Base-by-base conservation (phyloP, 345 rosid species). In the Mercurialis annua region DNA sequence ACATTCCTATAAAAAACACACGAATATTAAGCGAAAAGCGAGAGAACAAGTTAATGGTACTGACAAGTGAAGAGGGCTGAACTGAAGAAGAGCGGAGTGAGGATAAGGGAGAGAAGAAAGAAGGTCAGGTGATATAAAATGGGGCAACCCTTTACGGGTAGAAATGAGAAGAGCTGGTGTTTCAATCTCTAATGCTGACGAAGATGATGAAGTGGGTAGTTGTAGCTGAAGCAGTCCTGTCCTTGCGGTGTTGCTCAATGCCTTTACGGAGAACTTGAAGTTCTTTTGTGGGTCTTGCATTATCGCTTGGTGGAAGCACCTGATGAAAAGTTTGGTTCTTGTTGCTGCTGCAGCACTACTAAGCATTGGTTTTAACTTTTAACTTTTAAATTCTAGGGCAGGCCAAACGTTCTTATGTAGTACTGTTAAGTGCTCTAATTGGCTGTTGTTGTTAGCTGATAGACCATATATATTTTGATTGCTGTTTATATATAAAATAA, bases 11-110 rank as follows among this genome's bases (percentile, higher is more conserved):
- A n/a, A n/a, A n/a, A n/a, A n/a, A n/a, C n/a, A n/a, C n/a, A n/a
- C n/a, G n/a, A 2, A 20, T 11, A 20, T 18, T 18, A 20, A 51
- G 11, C 17, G 3, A 59, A 33, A 24, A 65, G 49, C n/a, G n/a
- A n/a, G n/a, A n/a, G n/a, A n/a, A n/a, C n/a, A n/a, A n/a, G n/a
- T n/a, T 40, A 40, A 40, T 40, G 44, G 44, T 40, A 69, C 90
- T 75, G 59, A 89, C 96, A 89, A 89, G 81, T 89, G 92, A 40
- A 89, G 86, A 3, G 92, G 96, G 73, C 89, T 77, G 53, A 85
- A 72, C 23, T 89, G 92, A 73, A 89, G 82, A 46, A 89, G 85
- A 73, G 71, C 62, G 2, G 87, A 83, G 60, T 85, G 81, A 23
- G 92, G 92, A 2, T 62, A 68, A 52, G 92, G 90, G 38, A 89